Conservation (phyloP, 306 rosid species). For the Malus orientalis region DNA sequence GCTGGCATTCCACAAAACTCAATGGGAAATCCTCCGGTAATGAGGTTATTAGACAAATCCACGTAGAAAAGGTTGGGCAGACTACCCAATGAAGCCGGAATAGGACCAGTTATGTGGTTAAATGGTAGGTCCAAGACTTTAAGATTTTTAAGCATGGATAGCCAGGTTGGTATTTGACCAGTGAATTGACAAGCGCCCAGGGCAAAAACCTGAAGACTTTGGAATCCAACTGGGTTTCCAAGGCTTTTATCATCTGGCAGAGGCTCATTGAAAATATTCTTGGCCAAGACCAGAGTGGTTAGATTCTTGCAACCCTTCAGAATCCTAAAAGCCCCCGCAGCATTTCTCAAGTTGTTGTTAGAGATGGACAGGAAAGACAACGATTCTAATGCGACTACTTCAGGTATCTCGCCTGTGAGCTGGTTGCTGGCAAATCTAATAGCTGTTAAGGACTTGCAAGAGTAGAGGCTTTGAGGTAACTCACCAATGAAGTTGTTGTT, state of each 20-base stretch:
- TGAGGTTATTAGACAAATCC: conserved; percentile 56
- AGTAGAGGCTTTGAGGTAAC: conserved; percentile 66
- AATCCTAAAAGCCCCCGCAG: conserved; percentile 51
- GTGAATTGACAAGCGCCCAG: conserved; percentile 60
- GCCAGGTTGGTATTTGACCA: conserved; percentile 68
- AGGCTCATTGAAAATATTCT: conserved; percentile 38
- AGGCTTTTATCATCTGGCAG: conserved; percentile 46
- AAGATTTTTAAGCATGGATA: conserved; percentile 44
- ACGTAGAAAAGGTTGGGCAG: conserved; percentile 70
- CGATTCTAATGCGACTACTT: conserved; percentile 46
- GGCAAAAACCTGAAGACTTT: conserved; percentile 51
- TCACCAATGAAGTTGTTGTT: conserved; percentile 59
- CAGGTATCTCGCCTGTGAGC: conserved; percentile 57
- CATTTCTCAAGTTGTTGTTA: conserved; percentile 45
- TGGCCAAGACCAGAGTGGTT: conserved; percentile 56
- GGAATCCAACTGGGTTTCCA: conserved; percentile 46
- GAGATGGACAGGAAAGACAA: conserved; percentile 69
- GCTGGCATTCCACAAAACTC: conserved; percentile 49
- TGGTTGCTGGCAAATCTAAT: conserved; percentile 57
- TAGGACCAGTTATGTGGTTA: conserved; percentile 51
- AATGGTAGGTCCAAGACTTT: conserved; percentile 68
- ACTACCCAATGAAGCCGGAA: conserved; percentile 62
- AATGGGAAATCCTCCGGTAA: conserved; percentile 54
- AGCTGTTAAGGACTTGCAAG: conserved; percentile 65
- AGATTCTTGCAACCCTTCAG: conserved; percentile 60